Base-by-base conservation (phyloP, 1,139 yeast genomes). In the Pneumocystis murina region DNA sequence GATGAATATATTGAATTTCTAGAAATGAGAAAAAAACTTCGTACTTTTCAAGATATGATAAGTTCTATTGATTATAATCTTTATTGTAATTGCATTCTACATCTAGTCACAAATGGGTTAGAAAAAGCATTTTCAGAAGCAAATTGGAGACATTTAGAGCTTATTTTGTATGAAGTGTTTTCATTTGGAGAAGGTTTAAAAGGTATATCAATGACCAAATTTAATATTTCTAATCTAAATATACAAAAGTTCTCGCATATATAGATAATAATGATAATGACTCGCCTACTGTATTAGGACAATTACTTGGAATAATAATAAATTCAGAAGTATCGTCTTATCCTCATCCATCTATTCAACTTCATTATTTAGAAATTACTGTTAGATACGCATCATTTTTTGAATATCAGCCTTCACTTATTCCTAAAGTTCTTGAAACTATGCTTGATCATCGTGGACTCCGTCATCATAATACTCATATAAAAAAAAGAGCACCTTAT, bases 401-500 rank as follows among this genome's bases (percentile, higher is more conserved):
- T 70, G 80, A 78, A 62, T 77, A 80, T 57, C 71, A 71, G 59
- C 69, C 73, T 48, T 84, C 81, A 58, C 76, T 87, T 61, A 77
- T 87, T 12, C 73, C 83, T 66, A 81, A 85, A 67, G 84, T 87
- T 33, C 77, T 92, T 66, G 87, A 87, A 68, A 80, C 87, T 38
- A 92, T 92, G 72, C 83, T 90, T 60, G 84, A 92, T 48, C 84
- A 84, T 38, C 79, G 84, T 69, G 97, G 97, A 16, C 81, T 92
- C 66, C 90, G 88, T 72, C 88, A 86, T 74, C 77, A 80, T 3
- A 79, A 80, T 67, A 85, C 82, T 66, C 84, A 83, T 67, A 96
- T 91, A 12, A 84, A 91, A 70, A 79, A 84, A 65, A 83, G 97
- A 73, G 80, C 94, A 62, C 92, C 98, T 96, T 92, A 89, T 73